Conservation (phyloP, 495 filamentous ascomycete species). For the Penicillium mononematosum region DNA sequence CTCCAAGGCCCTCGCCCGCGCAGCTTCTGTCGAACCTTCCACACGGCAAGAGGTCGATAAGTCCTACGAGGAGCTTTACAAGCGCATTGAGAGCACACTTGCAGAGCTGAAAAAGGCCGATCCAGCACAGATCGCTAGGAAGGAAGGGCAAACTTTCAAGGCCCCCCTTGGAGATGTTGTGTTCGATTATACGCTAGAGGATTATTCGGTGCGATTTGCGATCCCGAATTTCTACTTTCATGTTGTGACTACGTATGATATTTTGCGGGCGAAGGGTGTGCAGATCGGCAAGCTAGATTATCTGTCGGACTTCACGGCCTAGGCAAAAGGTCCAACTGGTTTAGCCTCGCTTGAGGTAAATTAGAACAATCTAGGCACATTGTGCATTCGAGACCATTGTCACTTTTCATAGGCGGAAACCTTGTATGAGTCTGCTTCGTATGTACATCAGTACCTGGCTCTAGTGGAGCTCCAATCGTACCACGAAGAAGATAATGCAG, state of each 20-base stretch:
- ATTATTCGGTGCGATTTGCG: conserved; percentile 1
- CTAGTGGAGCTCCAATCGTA: not conserved
- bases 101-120: not conserved
- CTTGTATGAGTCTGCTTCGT: not conserved
- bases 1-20: not conserved
- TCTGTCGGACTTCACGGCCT: not conserved
- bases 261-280: not conserved
- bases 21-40: not conserved
- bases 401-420: not conserved
- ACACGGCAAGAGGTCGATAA: not conserved
- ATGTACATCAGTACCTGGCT: not conserved
- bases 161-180: not conserved
- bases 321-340: not conserved
- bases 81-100: not conserved
- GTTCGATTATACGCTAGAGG: not conserved
- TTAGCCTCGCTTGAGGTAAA: not conserved
- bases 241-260: not conserved
- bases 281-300: not conserved
- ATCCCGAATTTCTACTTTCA: conserved; percentile 2
- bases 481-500: not conserved
- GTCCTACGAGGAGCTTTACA: conserved; percentile 1
- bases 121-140: not conserved
- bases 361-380: not conserved
- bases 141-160: not conserved
- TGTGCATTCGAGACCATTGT: not conserved